phyloP scores from a whole-genome alignment of 2,329 filamentous ascomycete genomes.

The Fusarium avenaceum region DNA sequence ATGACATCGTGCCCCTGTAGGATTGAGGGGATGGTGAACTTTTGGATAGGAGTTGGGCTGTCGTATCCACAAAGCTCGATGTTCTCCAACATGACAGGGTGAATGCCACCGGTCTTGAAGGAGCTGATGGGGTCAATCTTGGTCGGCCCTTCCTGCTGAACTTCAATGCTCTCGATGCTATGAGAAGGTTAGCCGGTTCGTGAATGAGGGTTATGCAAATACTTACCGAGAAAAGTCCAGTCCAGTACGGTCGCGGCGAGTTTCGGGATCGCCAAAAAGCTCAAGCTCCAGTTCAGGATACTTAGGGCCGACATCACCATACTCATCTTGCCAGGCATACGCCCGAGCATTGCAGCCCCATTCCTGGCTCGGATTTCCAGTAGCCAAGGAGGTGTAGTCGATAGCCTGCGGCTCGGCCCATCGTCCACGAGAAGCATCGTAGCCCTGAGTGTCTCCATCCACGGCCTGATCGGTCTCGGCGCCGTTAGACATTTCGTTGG shows the following conservation, averaged over 20 bases:
- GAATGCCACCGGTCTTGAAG: conserved; percentile 84
- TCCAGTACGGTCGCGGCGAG: conserved; percentile 65
- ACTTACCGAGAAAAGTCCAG: conserved; percentile 73
- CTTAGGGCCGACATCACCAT: conserved; percentile 84
- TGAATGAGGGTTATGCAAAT: conserved; percentile 29
- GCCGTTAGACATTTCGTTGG: neutral
- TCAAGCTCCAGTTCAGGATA: conserved; percentile 78
- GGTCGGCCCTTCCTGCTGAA: conserved; percentile 68
- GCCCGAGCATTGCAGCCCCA: conserved; percentile 71
- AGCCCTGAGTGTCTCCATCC: conserved; percentile 14
- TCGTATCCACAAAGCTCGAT: conserved; percentile 79
- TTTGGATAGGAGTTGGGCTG: conserved; percentile 86
- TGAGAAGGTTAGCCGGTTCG: conserved; percentile 40
- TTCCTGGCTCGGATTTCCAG: conserved; percentile 38
- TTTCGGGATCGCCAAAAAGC: conserved; percentile 75
- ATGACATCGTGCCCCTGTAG: conserved; percentile 84
- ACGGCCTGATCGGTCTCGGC: neutral
- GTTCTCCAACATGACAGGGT: conserved; percentile 86
- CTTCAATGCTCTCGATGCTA: conserved; percentile 68
- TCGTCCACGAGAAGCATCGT: conserved; percentile 57
- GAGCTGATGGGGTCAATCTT: conserved; percentile 65
- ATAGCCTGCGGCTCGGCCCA: conserved; percentile 64
- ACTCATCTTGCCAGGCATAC: conserved; percentile 89
- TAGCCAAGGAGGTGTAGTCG: conserved; percentile 60
- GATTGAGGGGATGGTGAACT: conserved; percentile 85